phyloP scores from a whole-genome alignment of 2,329 filamentous ascomycete genomes.

The Metarhizium anisopliae region DNA sequence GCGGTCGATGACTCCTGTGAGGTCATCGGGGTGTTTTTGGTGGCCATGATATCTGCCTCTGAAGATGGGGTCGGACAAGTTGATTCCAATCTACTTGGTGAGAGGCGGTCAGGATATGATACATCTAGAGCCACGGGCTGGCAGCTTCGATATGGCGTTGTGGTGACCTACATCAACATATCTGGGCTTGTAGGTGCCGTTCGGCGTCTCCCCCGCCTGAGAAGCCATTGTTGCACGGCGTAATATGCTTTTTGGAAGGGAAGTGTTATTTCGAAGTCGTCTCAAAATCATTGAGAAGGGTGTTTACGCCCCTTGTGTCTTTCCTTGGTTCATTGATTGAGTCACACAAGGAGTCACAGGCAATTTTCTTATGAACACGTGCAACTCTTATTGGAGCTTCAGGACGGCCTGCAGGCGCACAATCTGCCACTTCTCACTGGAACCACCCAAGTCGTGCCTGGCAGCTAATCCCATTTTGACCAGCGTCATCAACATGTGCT shows the following conservation, averaged over 20 bases:
- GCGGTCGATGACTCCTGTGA: constrained; percentile 67
- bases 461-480: background rate
- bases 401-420: no score
- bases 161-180: constrained; percentile 50
- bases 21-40: constrained; percentile 63
- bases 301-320: background rate
- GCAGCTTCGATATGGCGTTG: background rate
- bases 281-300: constrained; percentile 2
- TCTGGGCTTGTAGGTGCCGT: constrained; percentile 30
- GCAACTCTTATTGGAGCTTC: background rate
- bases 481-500: background rate
- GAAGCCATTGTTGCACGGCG: constrained; percentile 18
- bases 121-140: constrained; percentile 1
- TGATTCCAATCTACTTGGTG: constrained; percentile 71
- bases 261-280: background rate
- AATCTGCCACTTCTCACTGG: no score
- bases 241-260: background rate
- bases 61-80: constrained; percentile 88
- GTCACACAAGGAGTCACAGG: background rate
- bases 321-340: background rate
- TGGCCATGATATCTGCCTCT: constrained; percentile 76
- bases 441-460: background rate
- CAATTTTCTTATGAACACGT: background rate
- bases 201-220: constrained; percentile 8
- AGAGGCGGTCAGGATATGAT: constrained; percentile 1